Evolutionary conservation across 768 basidiomycete genomes (phyloP).

Genomic region (Termitomyces sp.): DNA sequence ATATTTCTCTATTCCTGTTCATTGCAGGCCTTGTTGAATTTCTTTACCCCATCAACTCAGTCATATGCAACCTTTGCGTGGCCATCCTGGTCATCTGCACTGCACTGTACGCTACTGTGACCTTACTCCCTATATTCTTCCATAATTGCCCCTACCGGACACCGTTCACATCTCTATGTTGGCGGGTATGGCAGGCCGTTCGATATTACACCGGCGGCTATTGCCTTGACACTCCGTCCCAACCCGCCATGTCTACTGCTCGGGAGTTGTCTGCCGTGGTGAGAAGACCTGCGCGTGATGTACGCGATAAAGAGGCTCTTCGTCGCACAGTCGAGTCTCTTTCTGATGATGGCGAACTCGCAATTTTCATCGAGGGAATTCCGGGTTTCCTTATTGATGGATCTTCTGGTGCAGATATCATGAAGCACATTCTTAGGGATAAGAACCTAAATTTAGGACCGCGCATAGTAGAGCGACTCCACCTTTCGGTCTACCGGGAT

Average conservation of each 20-base stretch:
- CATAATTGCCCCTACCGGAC: slow-evolving; percentile 33
- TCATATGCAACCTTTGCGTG: slow-evolving; percentile 26
- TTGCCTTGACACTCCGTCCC: background rate
- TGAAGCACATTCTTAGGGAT: background rate
- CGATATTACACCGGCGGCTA: slow-evolving; percentile 14
- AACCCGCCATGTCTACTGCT: slow-evolving; percentile 19
- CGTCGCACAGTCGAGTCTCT: slow-evolving; percentile 31
- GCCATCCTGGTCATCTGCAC: slow-evolving; percentile 25
- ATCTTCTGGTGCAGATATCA: background rate
- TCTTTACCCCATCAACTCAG: slow-evolving; percentile 29
- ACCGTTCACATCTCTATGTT: slow-evolving; percentile 28
- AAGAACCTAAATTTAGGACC: slow-evolving; percentile 6
- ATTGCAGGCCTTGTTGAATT: slow-evolving; percentile 44
- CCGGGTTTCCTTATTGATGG: slow-evolving; percentile 16
- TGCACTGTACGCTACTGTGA: slow-evolving; percentile 26
- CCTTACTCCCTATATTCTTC: slow-evolving; percentile 28
- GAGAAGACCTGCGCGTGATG: slow-evolving; percentile 22
- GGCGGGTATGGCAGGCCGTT: slow-evolving; percentile 22
- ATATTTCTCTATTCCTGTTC: slow-evolving; percentile 46
- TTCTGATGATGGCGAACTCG: slow-evolving; percentile 28
- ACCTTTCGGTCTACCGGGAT: slow-evolving; percentile 1
- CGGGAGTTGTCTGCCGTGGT: slow-evolving; percentile 27
- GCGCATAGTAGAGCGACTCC: slow-evolving; percentile 6
- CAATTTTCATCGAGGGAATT: slow-evolving; percentile 31
- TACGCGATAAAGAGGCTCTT: slow-evolving; percentile 33